A percentile compares a stretch with the other conserved stretches of the same genome.
These are phyloP conservation scores for Globisporangium barbulae DNA, from an alignment of 352 stramenopile species.

Conservation along the genomic window DNA sequence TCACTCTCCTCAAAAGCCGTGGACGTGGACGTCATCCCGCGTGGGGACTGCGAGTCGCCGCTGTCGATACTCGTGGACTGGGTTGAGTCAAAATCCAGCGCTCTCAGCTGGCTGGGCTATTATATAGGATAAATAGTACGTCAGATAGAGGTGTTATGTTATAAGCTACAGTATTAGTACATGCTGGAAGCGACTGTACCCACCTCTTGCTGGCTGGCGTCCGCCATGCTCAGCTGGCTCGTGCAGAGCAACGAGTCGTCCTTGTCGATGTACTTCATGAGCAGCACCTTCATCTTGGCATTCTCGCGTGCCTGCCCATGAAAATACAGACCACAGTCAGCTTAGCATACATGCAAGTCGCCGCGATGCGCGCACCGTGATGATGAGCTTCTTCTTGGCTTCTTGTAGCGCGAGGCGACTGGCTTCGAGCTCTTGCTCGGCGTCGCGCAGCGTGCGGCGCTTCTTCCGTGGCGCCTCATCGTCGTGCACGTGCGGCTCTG, in stretches of 20 bases:
- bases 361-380: conserved; percentile 35
- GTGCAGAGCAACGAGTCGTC: conserved; percentile 75
- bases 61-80: conserved; percentile 14
- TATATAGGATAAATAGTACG: background rate
- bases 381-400: conserved; percentile 59
- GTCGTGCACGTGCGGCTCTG: conserved; percentile 3
- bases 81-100: conserved; percentile 11
- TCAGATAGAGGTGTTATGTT: background rate
- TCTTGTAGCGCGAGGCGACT: conserved; percentile 49
- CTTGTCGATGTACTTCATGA: conserved; percentile 87
- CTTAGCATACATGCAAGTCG: background rate
- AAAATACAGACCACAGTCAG: background rate
- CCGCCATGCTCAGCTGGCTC: conserved; percentile 63
- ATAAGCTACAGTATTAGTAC: background rate
- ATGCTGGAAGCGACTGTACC: background rate
- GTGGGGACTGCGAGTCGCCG: conserved; percentile 38
- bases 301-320: conserved; percentile 62
- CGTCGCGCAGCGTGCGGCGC: conserved; percentile 65
- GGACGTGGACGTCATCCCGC: conserved; percentile 22
- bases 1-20: conserved; percentile 47
- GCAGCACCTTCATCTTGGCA: conserved; percentile 82
- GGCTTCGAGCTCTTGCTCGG: conserved; percentile 51
- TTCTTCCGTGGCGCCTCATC: conserved; percentile 51
- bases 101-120: conserved; percentile 10
- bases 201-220: conserved; percentile 25